Percentiles rank a stretch among this genome's conserved stretches.
phyloP scores from a whole-genome alignment of 805 yeast genomes.

The Clavispora phyllophila region DNA sequence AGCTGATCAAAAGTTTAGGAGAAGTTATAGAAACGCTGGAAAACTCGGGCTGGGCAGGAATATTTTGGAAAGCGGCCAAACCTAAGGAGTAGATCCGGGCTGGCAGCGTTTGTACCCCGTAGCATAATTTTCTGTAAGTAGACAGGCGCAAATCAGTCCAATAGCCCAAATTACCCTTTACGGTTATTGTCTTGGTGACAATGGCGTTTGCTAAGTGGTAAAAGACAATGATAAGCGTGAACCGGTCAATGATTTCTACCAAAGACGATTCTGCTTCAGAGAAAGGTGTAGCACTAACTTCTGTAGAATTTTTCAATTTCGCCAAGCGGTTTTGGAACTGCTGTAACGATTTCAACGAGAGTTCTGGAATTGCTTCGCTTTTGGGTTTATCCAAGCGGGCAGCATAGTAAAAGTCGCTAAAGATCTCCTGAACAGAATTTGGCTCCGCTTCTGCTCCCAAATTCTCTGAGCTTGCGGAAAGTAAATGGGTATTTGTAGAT shows the following conservation, averaged over 20 bases:
- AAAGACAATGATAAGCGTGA: constrained; percentile 18
- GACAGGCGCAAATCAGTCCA: constrained; percentile 30
- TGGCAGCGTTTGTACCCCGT: constrained; percentile 34
- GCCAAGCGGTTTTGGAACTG: constrained; percentile 6
- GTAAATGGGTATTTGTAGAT: constrained; percentile 16
- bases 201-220: constrained; percentile 28
- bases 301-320: neutral
- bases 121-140: constrained; percentile 21
- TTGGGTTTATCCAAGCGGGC: constrained; percentile 10
- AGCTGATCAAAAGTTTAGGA: neutral
- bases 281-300: neutral
- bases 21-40: neutral
- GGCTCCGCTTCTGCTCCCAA: constrained; percentile 13
- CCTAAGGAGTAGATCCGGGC: constrained; percentile 11
- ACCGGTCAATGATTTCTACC: constrained; percentile 19
- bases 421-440: constrained; percentile 8
- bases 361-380: constrained; percentile 10
- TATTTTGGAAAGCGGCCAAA: neutral
- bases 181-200: constrained; percentile 29
- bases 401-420: constrained; percentile 14
- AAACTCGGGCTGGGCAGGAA: neutral
- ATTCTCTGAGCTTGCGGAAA: neutral
- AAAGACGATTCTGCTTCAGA: constrained; percentile 1
- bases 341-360: constrained; percentile 5
- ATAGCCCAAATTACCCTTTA: constrained; percentile 29